These are phyloP conservation scores for Fraxinus platypoda DNA, from an alignment of 305 asterid genomes.

Conservation along the genomic window DNA sequence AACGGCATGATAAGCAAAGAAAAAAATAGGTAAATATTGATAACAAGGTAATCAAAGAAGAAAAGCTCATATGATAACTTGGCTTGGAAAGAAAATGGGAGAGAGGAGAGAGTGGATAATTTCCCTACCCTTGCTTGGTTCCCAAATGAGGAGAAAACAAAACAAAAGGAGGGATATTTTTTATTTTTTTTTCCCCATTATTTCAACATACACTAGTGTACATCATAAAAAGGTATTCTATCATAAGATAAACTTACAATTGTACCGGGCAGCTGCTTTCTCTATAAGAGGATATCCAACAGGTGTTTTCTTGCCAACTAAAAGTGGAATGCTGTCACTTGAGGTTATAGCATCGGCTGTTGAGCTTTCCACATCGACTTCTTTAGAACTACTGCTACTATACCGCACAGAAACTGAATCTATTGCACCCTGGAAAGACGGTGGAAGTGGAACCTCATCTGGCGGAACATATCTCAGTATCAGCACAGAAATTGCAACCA, in stretches of 20 bases:
- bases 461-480: slow-evolving; percentile 93
- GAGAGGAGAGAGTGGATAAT: not conserved
- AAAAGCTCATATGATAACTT: not conserved
- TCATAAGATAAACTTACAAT: slow-evolving; percentile 49
- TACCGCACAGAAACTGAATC: slow-evolving; percentile 67
- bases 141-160: not conserved
- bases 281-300: slow-evolving; percentile 50
- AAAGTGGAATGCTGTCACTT: slow-evolving; percentile 42
- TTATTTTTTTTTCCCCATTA: not conserved
- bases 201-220: not conserved
- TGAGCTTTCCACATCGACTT: slow-evolving; percentile 35
- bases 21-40: not conserved
- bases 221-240: not conserved
- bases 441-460: slow-evolving; percentile 79
- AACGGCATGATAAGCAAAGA: slow-evolving; percentile 38
- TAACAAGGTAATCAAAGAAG: not conserved
- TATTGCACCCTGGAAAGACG: slow-evolving; percentile 81
- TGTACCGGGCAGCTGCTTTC: slow-evolving; percentile 46
- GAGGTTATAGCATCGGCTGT: slow-evolving; percentile 27
- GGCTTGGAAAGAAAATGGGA: not conserved
- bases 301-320: slow-evolving; percentile 38
- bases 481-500: slow-evolving; percentile 87
- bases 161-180: not conserved
- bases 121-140: not conserved
- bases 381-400: slow-evolving; percentile 36